Base-by-base conservation (phyloP, 2,329 filamentous ascomycete genomes). In the Cordyceps tenuipes region DNA sequence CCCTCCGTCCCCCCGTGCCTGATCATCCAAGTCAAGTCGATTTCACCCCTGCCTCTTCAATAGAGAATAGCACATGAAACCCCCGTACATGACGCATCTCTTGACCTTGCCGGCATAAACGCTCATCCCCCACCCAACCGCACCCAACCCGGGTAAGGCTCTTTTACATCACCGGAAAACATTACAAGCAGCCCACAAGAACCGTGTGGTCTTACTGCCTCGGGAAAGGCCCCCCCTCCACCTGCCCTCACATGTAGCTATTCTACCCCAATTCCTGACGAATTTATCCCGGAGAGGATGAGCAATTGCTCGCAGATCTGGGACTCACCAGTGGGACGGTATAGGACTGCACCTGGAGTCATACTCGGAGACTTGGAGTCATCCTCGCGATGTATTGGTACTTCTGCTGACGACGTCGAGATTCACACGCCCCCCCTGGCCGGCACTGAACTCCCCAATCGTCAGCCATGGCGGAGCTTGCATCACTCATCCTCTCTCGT, bases 341-440 rank as follows among this genome's bases (percentile, higher is more conserved):
- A 39, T 54, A 59, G 57, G 57, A 48, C 17, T 21, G 5, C n/a
- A 36, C 12, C 39, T 54, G 49, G 48, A 59, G 57, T 59, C 57
- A 59, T 59, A 19, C 13, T 58, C 26, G 21, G 19, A 56, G 6
- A 46, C 17, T 23, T n/a, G 17, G 19, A 9, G 31, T 47, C 44
- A 26, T 47, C 21, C 21, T 13, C 19, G 44, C 9, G 4, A 57
- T 41, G 55, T 57, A 57, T 23, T 31, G 36, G 48, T 52, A 51
- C 57, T 50, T 46, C 15, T 34, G 23, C 15, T 34, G 23, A 44
- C 56, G 21, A 44, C 19, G 41, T 43, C 10, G 10, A 7, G n/a
- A n/a, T 7, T 54, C 34, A 57, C 34, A 48, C 54, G 8, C 54
- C 43, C 21, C 34, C n/a, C 17, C 15, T 4, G 3, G 2, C 23